Evolutionary conservation across 1,139 yeast species (phyloP).

Genomic region (Kluyveromyces marxianus): DNA sequence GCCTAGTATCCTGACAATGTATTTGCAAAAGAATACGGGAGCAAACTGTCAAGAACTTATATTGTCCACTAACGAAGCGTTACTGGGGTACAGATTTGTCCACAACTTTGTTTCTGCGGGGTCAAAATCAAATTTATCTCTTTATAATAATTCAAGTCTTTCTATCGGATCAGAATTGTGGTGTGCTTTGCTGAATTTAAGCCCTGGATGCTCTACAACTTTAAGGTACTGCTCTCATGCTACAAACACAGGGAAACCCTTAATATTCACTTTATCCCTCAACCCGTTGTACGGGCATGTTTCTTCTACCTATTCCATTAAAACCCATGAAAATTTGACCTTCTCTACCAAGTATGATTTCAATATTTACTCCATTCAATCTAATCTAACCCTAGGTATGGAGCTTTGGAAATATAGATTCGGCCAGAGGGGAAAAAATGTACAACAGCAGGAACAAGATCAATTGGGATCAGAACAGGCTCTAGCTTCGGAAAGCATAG

Average conservation of each 20-base stretch:
- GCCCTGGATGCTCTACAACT: conserved; percentile 81
- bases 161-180: conserved; percentile 84
- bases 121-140: conserved; percentile 29
- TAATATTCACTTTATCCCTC: conserved; percentile 77
- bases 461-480: not conserved
- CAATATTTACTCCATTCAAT: conserved; percentile 82
- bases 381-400: conserved; percentile 79
- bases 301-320: conserved; percentile 81
- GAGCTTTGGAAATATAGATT: conserved; percentile 53
- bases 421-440: too few species aligned
- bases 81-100: conserved; percentile 75
- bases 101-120: conserved; percentile 54
- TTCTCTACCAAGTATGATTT: conserved; percentile 84
- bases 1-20: conserved; percentile 53
- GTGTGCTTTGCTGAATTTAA: conserved; percentile 78
- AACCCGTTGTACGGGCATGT: conserved; percentile 90
- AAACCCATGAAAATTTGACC: conserved; percentile 68
- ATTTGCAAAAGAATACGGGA: conserved; percentile 62
- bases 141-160: conserved; percentile 38
- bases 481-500: not conserved
- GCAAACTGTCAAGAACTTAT: conserved; percentile 67
- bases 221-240: conserved; percentile 81
- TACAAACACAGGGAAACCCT: conserved; percentile 79
- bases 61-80: conserved; percentile 81
- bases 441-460: not conserved